Base-by-base conservation (phyloP, 2,329 filamentous ascomycete species). In the Aspergillus sp. region DNA sequence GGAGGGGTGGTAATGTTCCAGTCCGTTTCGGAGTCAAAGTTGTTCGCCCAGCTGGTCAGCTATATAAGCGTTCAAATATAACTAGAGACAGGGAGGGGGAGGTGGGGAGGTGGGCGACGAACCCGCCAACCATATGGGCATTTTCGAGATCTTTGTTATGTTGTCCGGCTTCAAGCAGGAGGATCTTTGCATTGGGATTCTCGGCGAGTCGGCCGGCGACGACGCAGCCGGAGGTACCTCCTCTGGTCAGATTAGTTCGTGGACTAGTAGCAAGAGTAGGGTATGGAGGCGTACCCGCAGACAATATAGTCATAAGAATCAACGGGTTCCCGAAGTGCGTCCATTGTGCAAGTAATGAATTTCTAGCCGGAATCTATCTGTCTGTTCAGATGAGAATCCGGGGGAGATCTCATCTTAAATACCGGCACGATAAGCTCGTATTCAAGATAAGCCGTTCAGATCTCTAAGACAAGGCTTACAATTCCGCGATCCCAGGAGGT, bases 171-270 rank as follows among this genome's bases (percentile, higher is more conserved):
- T 76, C 73, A n/a, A 76, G 57, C 8, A 75, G 57, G 7, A 74
- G 64, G 12, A 76, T 59, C 4, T 55, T 66, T 4, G 67, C 57
- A 45, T 70, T 61, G 2, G 61, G 59, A 32, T 73, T 68, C 53
- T 75, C 72, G 0, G 72, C 71, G 2, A 75, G 62, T 9, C 73
- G 71, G 8, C 65, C 70, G 26, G 73, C 73, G 32, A 75, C 67
- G 1, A 75, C 73, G 52, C 72, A 74, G 19, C 73, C 73, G 4
- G 73, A 64, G 5, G 73, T 75, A 5, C 73, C 73, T 34, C 71
- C 73, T 45, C 73, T 71, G 29, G 5, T 8, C 4, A 19, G 26
- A 2, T 28, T 55, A 9, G 52, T 40, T 38, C 41, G 41, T 6
- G 10, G 12, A 7, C 3, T 19, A 10, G 26, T 10, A 7, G 19